Evolutionary conservation across 768 basidiomycete species (phyloP), one percentile per base, ranked within the genome.

Genomic region (Cantharellus anzutake): DNA sequence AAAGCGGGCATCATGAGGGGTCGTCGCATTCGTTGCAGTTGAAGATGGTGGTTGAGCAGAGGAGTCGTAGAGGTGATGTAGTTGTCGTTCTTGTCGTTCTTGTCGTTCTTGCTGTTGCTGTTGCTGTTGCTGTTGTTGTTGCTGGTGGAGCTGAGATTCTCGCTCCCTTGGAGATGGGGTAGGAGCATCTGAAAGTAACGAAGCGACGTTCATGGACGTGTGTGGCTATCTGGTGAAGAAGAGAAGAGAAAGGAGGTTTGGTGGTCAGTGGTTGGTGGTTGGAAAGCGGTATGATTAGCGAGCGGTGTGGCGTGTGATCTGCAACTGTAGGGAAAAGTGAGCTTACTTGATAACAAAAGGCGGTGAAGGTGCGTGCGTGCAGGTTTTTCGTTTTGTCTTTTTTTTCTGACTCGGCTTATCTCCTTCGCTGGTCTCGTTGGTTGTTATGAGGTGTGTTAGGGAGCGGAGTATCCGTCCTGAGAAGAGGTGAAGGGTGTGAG

Each of bases 141-240:
- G 52, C 52, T 55, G 52, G 52, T 37, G 11, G 52, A 37, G 11
- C 14, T 7, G 11, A 11, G 52, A 11, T 11, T 11, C 14, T 11
- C 11, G 11, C 29, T 48, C 44, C 11, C 44, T 11, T 11, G 52
- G 52, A 11, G 52, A 37, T 29, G 20, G 20, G 20, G 20, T 29
- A 7, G 52, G 52, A 55, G 11, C 52, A 16, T 57, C 41, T 14
- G 56, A 57, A 11, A 57, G 40, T 16, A 57, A 41, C 5, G 56
- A 57, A 5, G 56, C 56, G 40, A 57, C 56, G 56, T 57, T 42
- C 56, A 57, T 57, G 56, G 56, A 48, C 11, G 44, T 29, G 44
- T 48, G 44, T 11, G 44, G 44, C 29, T 11, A 11, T 48, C 11
- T 29, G 29, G 44, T 48, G 11, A 11, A 48, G 11, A 48, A 29